Percentiles rank a stretch among this genome's conserved stretches.
Evolutionary conservation across 1,284 basidiomycete species (phyloP).

Genomic region (Ganoderma multipileum): DNA sequence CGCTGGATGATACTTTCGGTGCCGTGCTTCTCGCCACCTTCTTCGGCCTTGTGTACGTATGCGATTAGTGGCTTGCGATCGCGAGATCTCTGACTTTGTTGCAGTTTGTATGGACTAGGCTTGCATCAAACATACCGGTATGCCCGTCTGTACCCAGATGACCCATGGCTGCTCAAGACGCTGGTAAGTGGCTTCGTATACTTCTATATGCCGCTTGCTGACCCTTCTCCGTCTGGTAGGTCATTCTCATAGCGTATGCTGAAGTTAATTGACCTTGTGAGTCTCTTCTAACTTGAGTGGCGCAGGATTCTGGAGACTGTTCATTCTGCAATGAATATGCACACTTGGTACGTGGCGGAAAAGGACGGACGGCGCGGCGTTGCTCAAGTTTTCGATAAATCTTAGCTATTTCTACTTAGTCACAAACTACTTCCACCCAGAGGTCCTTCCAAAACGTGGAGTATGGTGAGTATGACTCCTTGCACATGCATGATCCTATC

Average conservation of each 20-base stretch:
- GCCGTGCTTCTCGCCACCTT: slow-evolving; percentile 10
- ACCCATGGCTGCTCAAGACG: neutral
- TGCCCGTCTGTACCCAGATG: neutral
- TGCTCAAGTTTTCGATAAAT: neutral
- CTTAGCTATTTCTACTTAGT: slow-evolving; percentile 8
- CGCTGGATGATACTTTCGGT: slow-evolving; percentile 7
- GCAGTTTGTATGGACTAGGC: neutral
- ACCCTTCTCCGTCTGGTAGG: neutral
- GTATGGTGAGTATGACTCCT: neutral
- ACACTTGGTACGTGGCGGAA: slow-evolving; percentile 1
- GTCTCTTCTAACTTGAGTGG: too few relatives aligned
- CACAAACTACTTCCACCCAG: slow-evolving; percentile 7
- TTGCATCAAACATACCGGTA: slow-evolving; percentile 2
- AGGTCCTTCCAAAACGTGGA: neutral
- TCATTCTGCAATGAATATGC: neutral
- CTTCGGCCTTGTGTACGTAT: slow-evolving; percentile 5
- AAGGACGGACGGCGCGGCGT: too few relatives aligned
- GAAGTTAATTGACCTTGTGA: too few relatives aligned
- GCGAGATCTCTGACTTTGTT: too few relatives aligned
- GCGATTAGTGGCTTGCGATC: too few relatives aligned
- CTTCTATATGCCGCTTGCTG: neutral
- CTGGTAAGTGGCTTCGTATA: neutral
- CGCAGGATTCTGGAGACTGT: slow-evolving; percentile 1
- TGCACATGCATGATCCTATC: too few relatives aligned
- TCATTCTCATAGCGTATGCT: neutral